Conservation (phyloP, 1,284 basidiomycete genomes). For the Boletus smithii region DNA sequence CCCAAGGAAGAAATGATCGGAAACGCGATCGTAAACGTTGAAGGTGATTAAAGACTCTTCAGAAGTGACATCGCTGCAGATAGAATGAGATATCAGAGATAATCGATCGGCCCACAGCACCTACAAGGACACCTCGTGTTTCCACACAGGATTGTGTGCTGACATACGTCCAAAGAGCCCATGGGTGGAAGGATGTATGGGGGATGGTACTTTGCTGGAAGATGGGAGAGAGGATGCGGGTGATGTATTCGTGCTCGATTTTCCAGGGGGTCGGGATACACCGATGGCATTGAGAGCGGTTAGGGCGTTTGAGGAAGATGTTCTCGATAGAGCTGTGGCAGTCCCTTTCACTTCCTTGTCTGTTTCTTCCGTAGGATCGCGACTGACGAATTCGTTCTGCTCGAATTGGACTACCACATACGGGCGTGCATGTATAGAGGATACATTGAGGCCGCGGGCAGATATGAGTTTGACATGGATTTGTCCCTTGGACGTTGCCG, state of each 20-base stretch:
- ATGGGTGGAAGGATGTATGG: slow-evolving; percentile 37
- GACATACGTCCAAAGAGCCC: slow-evolving; percentile 63
- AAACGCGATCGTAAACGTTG: slow-evolving; percentile 90
- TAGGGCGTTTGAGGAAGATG: slow-evolving; percentile 59
- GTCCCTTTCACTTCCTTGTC: slow-evolving; percentile 85
- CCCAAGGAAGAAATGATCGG: slow-evolving; percentile 89
- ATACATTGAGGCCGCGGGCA: slow-evolving; percentile 82
- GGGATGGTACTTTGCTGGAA: slow-evolving; percentile 34
- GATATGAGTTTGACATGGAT: slow-evolving; percentile 95
- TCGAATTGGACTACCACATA: slow-evolving; percentile 99
- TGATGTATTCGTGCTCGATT: slow-evolving; percentile 36
- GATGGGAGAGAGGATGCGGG: slow-evolving; percentile 41
- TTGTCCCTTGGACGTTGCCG: slow-evolving; percentile 65
- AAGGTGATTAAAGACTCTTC: slow-evolving; percentile 83
- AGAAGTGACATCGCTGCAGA: slow-evolving; percentile 87
- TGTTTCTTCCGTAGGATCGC: slow-evolving; percentile 85
- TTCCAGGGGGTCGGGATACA: slow-evolving; percentile 42
- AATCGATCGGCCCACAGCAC: slow-evolving; percentile 35
- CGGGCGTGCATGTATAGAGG: slow-evolving; percentile 66
- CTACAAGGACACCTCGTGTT: slow-evolving; percentile 96
- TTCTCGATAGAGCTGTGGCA: slow-evolving; percentile 59
- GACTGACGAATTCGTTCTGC: slow-evolving; percentile 96
- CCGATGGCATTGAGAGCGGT: slow-evolving; percentile 69
- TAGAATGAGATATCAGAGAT: slow-evolving; percentile 18
- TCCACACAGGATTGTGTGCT: slow-evolving; percentile 94